Evolutionary conservation across 345 rosid genomes (phyloP).

Genomic region (Citrus glauca): DNA sequence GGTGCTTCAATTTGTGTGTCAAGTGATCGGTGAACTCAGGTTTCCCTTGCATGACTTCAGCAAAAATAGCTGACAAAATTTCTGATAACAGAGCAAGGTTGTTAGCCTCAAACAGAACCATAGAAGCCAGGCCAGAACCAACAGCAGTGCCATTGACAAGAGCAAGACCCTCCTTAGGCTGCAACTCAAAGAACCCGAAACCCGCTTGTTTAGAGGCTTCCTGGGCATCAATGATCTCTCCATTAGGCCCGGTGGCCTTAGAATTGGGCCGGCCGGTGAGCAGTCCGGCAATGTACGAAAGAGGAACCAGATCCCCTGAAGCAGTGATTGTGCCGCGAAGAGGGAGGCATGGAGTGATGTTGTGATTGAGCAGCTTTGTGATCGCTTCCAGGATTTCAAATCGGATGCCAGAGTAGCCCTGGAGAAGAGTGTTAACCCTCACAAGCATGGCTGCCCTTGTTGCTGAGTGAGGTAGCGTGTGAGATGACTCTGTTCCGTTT

Average conservation of each 20-base stretch:
- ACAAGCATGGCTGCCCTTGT: conserved; percentile 76
- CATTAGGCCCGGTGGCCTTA: conserved; percentile 51
- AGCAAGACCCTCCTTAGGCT: conserved; percentile 76
- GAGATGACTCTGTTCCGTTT: conserved; percentile 41
- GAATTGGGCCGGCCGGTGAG: conserved; percentile 63
- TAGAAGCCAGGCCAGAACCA: conserved; percentile 66
- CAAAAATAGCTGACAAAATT: conserved; percentile 41
- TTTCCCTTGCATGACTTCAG: conserved; percentile 52
- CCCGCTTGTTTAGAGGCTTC: conserved; percentile 49
- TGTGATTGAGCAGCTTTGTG: conserved; percentile 52
- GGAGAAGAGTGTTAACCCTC: conserved; percentile 70
- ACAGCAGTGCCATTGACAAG: conserved; percentile 67
- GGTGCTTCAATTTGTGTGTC: conserved; percentile 57
- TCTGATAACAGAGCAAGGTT: conserved; percentile 36
- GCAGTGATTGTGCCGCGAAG: conserved; percentile 74
- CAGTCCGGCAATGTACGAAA: conserved; percentile 69
- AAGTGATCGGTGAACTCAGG: conserved; percentile 54
- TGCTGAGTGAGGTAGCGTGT: conserved; percentile 50
- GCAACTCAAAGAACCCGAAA: conserved; percentile 47
- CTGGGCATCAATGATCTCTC: conserved; percentile 40
- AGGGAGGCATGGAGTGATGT: conserved; percentile 70
- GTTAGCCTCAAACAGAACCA: conserved; percentile 45
- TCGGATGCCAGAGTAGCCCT: conserved; percentile 72
- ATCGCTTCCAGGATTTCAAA: conserved; percentile 70
- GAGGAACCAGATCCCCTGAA: conserved; percentile 67